Base-by-base conservation (phyloP, 495 filamentous ascomycete species). In the Neurospora sp. region DNA sequence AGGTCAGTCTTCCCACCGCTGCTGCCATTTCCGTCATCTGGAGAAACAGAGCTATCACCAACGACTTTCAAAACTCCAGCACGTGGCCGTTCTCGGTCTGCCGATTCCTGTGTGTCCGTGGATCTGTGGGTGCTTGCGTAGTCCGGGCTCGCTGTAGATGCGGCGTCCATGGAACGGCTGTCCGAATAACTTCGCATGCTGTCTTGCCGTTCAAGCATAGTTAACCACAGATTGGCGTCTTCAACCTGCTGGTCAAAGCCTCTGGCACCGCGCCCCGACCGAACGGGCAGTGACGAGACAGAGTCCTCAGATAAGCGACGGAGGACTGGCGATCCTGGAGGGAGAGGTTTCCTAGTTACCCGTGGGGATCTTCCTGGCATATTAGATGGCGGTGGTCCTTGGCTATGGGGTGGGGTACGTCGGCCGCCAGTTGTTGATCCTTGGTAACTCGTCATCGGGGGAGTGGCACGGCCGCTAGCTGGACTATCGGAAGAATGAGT, bases 1-100 rank as follows among this genome's bases (percentile, higher is more conserved):
- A 66, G 53, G 27, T 35, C 53, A 31, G 53, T 18, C 53, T 9
- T 66, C 27, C 53, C 53, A 18, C 27, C 14, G 53, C 14, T 35
- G 31, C 27, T 66, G 53, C 12, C 14, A 18, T 10, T 66, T 66
- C 14, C 53, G 53, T 66, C 53, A 61, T 41, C 76, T 22, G 80
- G 74, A 5, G 87, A 83, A n/a, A 80, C 78, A 12, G 68, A 22
- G 11, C 74, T 76, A 69, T 86, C 86, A 10, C 95, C 95, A 4
- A 94, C 91, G 6, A 91, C 93, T 78, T 92, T 93, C 81, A 94
- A 86, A 5, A 94, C 89, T 71, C 95, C 95, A 76, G 92, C 90
- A 72, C 95, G 88, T 18, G 93, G 93, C 46, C 85, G 53, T 66
- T 66, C 53, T 66, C 53, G 88, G 35, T 94, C 90, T 16, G 86